Evolutionary conservation across 2,329 filamentous ascomycete genomes (phyloP).

Genomic region (Diaporthe velutina): DNA sequence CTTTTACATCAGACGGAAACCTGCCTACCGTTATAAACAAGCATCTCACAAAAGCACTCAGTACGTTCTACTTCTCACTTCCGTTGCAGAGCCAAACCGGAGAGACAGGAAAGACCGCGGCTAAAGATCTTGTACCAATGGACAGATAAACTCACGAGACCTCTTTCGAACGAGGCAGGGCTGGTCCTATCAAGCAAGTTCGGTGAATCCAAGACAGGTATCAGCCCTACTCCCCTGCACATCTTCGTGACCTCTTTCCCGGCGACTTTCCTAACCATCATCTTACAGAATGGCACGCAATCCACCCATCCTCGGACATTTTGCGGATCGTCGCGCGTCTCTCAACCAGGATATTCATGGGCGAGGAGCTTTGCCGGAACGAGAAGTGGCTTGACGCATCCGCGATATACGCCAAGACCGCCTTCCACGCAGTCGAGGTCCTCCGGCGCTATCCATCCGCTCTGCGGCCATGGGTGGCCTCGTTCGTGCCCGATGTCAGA

Average conservation of each 20-base stretch:
- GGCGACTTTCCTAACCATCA: no score
- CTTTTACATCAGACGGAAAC: not conserved
- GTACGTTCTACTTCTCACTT: not conserved
- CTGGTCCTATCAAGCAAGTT: not conserved
- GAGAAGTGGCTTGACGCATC: conserved; percentile 60
- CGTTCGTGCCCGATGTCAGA: conserved; percentile 56
- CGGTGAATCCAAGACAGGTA: not conserved
- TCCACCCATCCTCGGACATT: conserved; percentile 40
- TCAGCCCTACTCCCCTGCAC: not conserved
- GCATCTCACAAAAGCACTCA: conserved; percentile 14
- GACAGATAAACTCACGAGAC: conserved; percentile 14
- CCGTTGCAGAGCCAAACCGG: no score
- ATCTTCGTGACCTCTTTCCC: not conserved
- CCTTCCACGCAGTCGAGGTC: conserved; percentile 51
- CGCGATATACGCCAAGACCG: conserved; percentile 55
- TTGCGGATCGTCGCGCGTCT: conserved; percentile 60
- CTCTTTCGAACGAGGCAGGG: conserved; percentile 2
- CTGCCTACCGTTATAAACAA: not conserved
- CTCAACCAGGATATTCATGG: conserved; percentile 63
- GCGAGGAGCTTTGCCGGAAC: conserved; percentile 58
- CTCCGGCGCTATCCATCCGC: conserved; percentile 57
- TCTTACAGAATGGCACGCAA: conserved; percentile 23
- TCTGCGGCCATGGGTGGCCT: conserved; percentile 57
- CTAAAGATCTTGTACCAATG: not conserved
- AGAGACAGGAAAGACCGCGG: not conserved